Conservation (phyloP, 805 yeast species). For the Kregervanrija pseudodelftensis region DNA sequence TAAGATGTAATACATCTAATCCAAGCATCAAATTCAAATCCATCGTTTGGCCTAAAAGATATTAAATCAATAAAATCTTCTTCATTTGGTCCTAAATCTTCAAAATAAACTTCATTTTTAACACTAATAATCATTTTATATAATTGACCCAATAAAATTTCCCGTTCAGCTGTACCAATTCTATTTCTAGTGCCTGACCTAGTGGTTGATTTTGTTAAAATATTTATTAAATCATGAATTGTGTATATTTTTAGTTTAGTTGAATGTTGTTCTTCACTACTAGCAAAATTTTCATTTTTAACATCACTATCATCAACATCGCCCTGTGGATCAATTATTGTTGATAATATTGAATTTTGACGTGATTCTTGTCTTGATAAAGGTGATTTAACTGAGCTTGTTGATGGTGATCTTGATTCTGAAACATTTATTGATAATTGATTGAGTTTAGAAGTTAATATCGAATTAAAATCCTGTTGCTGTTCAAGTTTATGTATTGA, state of each 20-base stretch:
- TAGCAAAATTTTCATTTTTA: slow-evolving; percentile 3
- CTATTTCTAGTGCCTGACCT: slow-evolving; percentile 27
- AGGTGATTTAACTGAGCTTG: slow-evolving; percentile 6
- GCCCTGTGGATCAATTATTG: slow-evolving; percentile 15
- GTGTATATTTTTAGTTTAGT: slow-evolving; percentile 19
- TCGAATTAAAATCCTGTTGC: slow-evolving; percentile 3
- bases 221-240: slow-evolving; percentile 37
- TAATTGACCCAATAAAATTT: slow-evolving; percentile 43
- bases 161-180: slow-evolving; percentile 41
- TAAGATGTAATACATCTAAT: slow-evolving; percentile 35
- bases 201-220: slow-evolving; percentile 28
- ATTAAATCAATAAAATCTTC: slow-evolving; percentile 6
- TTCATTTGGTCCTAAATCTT: slow-evolving; percentile 11
- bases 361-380: slow-evolving; percentile 20
- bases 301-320: slow-evolving; percentile 8
- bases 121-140: slow-evolving; percentile 36
- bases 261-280: background rate
- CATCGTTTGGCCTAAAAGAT: slow-evolving; percentile 17
- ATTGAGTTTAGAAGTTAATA: slow-evolving; percentile 3
- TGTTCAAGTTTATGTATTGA: slow-evolving; percentile 3
- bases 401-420: background rate
- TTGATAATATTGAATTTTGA: slow-evolving; percentile 21
- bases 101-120: slow-evolving; percentile 23
- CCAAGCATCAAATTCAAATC: slow-evolving; percentile 32
- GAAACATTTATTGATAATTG: background rate